Evolutionary conservation across 2,329 filamentous ascomycete species (phyloP).

Genomic region (Botryotinia narcissicola): DNA sequence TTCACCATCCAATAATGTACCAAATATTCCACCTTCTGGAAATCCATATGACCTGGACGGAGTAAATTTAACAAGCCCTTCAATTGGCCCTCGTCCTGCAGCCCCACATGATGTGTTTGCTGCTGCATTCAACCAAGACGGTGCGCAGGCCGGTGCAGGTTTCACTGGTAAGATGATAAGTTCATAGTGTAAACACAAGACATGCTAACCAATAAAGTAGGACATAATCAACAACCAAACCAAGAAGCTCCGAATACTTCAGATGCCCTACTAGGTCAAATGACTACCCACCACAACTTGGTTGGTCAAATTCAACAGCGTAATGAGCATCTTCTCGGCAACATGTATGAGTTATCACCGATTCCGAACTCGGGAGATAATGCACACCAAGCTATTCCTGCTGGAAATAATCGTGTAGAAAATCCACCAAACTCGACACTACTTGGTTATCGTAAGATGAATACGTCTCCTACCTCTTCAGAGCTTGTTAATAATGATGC

Average conservation of each 20-base stretch:
- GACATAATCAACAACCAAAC: not conserved
- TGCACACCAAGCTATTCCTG: not conserved
- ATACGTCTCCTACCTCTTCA: not conserved
- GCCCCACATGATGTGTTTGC: fast-evolving
- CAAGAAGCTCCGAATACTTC: not conserved
- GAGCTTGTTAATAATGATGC: not conserved
- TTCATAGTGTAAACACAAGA: not conserved
- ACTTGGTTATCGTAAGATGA: not conserved
- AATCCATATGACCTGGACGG: not conserved
- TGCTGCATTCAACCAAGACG: not conserved
- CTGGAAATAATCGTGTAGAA: no score
- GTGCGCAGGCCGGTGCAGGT: not conserved
- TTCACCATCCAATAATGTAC: not conserved
- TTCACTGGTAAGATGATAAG: not conserved
- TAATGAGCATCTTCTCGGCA: no score
- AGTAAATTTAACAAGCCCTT: not conserved
- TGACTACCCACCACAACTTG: not conserved
- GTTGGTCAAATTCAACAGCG: not conserved
- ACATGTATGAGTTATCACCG: no score
- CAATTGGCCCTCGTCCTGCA: not conserved
- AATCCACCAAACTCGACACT: no score
- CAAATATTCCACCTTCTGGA: not conserved
- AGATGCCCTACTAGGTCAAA: not conserved
- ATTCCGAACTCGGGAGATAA: not conserved
- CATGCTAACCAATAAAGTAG: not conserved